Conservation (phyloP, 805 yeast genomes). For the Teunomyces aglyptinius region DNA sequence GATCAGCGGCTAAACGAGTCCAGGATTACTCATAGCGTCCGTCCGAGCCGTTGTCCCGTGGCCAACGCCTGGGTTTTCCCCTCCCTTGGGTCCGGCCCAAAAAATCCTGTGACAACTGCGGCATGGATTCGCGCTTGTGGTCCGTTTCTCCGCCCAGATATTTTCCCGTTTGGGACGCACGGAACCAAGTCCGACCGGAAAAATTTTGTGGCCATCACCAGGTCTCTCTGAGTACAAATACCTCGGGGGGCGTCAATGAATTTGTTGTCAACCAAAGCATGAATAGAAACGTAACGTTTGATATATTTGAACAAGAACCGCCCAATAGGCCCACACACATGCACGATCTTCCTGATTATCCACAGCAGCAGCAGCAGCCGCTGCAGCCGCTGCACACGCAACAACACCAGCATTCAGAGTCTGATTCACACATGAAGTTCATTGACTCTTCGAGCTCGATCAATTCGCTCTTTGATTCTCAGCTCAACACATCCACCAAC, state of each 20-base stretch:
- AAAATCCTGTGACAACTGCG: neutral
- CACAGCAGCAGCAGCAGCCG: neutral
- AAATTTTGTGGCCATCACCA: slow-evolving; percentile 7
- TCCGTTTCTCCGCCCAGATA: neutral
- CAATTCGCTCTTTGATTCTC: slow-evolving; percentile 27
- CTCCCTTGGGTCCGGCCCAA: slow-evolving; percentile 2
- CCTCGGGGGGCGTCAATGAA: neutral
- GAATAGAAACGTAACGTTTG: slow-evolving; percentile 1
- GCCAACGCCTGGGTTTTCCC: neutral
- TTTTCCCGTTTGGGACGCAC: slow-evolving; percentile 1
- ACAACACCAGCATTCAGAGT: neutral
- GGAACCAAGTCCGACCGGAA: slow-evolving; percentile 10
- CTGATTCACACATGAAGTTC: slow-evolving; percentile 1
- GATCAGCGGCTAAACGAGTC: too few species aligned
- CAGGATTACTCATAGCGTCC: neutral
- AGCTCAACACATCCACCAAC: slow-evolving; percentile 7
- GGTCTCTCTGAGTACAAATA: slow-evolving; percentile 1
- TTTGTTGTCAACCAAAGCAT: neutral
- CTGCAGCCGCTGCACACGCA: neutral
- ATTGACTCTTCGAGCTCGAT: slow-evolving; percentile 24
- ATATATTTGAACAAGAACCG: neutral
- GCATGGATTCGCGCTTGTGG: neutral
- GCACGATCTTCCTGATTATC: neutral
- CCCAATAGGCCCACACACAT: neutral
- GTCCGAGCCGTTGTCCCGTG: neutral